Percentiles rank a stretch among this genome's conserved stretches.
These are phyloP conservation scores for Hevea brasiliensis DNA, from an alignment of 345 rosid genomes.

Conservation along the genomic window DNA sequence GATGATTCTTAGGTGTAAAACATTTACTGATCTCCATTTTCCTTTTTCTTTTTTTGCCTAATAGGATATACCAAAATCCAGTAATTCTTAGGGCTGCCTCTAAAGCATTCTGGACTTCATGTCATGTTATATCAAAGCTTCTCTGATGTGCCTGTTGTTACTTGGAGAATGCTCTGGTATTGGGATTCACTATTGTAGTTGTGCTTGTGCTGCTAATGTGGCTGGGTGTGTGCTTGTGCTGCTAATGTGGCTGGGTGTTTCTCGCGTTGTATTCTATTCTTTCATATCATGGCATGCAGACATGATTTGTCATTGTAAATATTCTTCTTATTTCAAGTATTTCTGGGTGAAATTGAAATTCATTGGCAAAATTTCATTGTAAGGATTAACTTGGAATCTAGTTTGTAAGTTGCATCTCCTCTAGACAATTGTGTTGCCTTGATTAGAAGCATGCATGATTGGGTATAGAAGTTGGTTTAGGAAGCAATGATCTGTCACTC, in stretches of 20 bases:
- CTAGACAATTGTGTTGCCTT: constrained; percentile 1
- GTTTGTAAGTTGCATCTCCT: no score
- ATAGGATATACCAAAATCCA: constrained; percentile 96
- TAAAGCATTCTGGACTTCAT: constrained; percentile 88
- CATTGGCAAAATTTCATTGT: constrained; percentile 8
- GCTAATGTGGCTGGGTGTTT: constrained; percentile 29
- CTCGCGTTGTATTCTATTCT: constrained; percentile 31
- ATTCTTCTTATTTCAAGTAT: constrained; percentile 16
- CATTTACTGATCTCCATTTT: not conserved
- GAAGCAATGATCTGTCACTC: not conserved
- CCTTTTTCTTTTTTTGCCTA: not conserved
- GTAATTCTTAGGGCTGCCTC: constrained; percentile 65
- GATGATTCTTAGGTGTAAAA: not conserved
- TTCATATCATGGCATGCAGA: constrained; percentile 23
- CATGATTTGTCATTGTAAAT: constrained; percentile 39
- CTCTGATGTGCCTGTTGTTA: constrained; percentile 38
- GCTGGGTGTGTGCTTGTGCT: constrained; percentile 28
- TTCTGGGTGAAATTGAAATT: constrained; percentile 38
- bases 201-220: constrained; percentile 29
- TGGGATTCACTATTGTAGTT: constrained; percentile 25
- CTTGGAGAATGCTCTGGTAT: constrained; percentile 8
- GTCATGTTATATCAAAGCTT: constrained; percentile 80
- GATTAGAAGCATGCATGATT: not conserved
- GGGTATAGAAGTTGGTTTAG: not conserved
- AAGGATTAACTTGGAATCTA: no score